Percentiles rank a stretch among this genome's conserved stretches.
These are phyloP conservation scores for Blastomyces parvus DNA, from an alignment of 2,329 filamentous ascomycete genomes.

Conservation along the genomic window DNA sequence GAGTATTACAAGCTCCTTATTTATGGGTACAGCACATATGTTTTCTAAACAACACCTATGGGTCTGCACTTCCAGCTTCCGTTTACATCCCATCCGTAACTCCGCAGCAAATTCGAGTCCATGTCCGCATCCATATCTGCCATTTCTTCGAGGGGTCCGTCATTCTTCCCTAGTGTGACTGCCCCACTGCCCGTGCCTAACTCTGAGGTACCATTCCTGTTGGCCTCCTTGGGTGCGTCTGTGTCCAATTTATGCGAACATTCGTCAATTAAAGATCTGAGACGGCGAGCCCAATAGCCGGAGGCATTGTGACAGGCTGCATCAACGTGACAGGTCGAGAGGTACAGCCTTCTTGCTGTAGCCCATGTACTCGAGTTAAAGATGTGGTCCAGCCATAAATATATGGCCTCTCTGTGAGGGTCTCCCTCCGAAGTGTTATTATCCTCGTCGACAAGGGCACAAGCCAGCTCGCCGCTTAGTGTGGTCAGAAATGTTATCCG, in stretches of 20 bases:
- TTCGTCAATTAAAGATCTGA: constrained; percentile 6
- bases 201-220: neutral
- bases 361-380: constrained; percentile 33
- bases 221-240: neutral
- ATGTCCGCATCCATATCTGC: constrained; percentile 6
- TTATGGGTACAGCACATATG: neutral
- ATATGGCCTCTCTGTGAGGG: constrained; percentile 35
- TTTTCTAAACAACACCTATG: constrained; percentile 20
- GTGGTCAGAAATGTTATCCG: constrained; percentile 29
- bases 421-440: constrained; percentile 20
- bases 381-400: constrained; percentile 43
- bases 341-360: constrained; percentile 19
- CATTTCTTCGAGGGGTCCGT: neutral
- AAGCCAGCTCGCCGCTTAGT: constrained; percentile 33
- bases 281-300: constrained; percentile 9
- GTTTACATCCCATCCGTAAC: constrained; percentile 15
- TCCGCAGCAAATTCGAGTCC: constrained; percentile 9
- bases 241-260: neutral
- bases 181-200: neutral
- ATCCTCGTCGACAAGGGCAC: constrained; percentile 24
- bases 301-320: constrained; percentile 23
- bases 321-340: constrained; percentile 27
- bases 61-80: constrained; percentile 26
- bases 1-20: neutral
- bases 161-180: neutral